A percentile compares a stretch with the other conserved stretches of the same genome.
These are phyloP conservation scores for Bifiguratus adelaidae DNA, from an alignment of 192 early-diverging fungal genomes.

Conservation along the genomic window DNA sequence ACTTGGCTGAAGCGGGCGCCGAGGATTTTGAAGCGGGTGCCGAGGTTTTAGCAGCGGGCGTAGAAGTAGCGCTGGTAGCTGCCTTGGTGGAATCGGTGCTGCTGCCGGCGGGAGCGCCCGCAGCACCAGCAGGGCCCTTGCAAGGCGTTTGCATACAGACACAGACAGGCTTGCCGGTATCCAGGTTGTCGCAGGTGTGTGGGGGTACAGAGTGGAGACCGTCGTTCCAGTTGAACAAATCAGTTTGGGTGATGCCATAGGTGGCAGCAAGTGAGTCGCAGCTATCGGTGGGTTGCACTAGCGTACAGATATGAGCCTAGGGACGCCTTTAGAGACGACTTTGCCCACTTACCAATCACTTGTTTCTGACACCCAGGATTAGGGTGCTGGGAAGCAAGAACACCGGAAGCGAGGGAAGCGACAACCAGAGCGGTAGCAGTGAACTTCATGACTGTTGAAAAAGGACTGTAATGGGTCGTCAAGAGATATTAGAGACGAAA, in stretches of 20 bases:
- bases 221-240: not conserved
- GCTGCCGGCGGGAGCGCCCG: not conserved
- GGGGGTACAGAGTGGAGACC: not conserved
- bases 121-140: not conserved
- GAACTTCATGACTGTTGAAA: conserved; percentile 1
- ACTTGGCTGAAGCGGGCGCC: not conserved
- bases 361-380: not conserved
- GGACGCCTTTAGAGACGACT: too few relatives aligned
- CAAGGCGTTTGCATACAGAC: not conserved
- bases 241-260: not conserved
- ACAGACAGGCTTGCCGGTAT: not conserved
- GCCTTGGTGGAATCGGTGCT: not conserved
- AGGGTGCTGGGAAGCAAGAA: not conserved
- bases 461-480: too few relatives aligned
- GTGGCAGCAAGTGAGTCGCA: not conserved
- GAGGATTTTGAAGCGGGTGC: not conserved
- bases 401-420: not conserved
- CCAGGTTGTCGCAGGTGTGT: conserved; percentile 1
- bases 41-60: not conserved
- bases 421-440: not conserved
- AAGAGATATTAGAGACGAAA: too few relatives aligned
- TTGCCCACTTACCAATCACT: not conserved
- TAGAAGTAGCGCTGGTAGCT: not conserved
- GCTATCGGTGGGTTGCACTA: not conserved
- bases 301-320: not conserved